Percentiles rank a stretch among this genome's conserved stretches.
phyloP scores from a whole-genome alignment of 2,329 filamentous ascomycete genomes.

The Thielaviopsis euricoi region DNA sequence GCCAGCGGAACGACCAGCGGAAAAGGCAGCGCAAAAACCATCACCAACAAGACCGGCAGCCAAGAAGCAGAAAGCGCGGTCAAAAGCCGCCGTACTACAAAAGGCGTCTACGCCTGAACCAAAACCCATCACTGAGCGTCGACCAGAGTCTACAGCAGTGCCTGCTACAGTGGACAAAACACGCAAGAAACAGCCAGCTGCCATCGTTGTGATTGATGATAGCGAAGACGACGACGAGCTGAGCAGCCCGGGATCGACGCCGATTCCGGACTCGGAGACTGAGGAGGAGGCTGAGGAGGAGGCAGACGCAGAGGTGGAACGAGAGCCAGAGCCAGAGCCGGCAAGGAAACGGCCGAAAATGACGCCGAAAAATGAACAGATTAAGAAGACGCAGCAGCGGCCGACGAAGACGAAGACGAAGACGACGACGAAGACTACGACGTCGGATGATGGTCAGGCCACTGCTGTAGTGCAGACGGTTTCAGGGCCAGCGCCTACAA shows the following conservation, averaged over 20 bases:
- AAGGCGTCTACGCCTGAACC: not conserved
- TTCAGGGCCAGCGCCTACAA: not conserved
- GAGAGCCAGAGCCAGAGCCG: not conserved
- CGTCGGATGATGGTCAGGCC: not conserved
- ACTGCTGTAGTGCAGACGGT: not conserved
- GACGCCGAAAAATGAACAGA: not conserved
- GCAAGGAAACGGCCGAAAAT: not conserved
- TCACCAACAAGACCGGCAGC: not conserved
- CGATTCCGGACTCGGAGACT: not conserved
- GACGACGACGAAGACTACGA: not conserved
- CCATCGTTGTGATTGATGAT: not conserved
- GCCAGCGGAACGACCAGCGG: not conserved
- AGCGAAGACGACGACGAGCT: not conserved
- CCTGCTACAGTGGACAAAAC: not conserved
- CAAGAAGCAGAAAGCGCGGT: conserved; percentile 4
- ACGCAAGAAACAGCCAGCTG: not conserved
- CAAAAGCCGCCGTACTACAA: not conserved
- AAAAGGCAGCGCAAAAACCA: not conserved
- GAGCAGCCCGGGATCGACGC: not conserved
- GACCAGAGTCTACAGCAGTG: not conserved
- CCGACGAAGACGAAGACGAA: not conserved
- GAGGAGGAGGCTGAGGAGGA: not conserved
- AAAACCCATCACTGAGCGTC: too few species aligned
- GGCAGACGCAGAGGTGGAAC: not conserved
- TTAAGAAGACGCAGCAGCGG: not conserved